Evolutionary conservation across 2,329 filamentous ascomycete genomes (phyloP), one percentile per base, ranked within the genome.

Genomic region (Beauveria brongniartii): DNA sequence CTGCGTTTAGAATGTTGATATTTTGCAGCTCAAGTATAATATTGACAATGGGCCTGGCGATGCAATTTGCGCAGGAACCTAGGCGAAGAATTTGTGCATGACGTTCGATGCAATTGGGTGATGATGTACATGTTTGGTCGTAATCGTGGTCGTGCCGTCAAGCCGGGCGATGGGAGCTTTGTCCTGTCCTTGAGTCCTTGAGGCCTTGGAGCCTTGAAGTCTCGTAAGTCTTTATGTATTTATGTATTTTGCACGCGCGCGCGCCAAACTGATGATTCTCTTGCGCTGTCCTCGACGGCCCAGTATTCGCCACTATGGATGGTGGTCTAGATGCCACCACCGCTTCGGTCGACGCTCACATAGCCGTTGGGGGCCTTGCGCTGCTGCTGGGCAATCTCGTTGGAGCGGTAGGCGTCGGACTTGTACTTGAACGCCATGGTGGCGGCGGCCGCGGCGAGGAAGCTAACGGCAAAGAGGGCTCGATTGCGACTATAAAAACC

Each of bases 291-390:
- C 14, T 37, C 5, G 12, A 5, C 10, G 34, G 34, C 12, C 16
- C 9, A 18, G 48, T 22, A 9, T 37, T 37, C 48, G 48, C 48
- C 18, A 34, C 9, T 1, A 3, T 37, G 14, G 12, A 16, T 37
- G n/a, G 7, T 16, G 47, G 47, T 37, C 8, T 63, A 79, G 46
- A 79, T 69, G 0, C 77, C 77, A 1, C 77, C 77, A 3, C 80
- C 80, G 65, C 79, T 82, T 26, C 80, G 75, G 59, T 82, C 80
- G 61, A 82, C 80, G 61, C 74, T 78, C 60, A 82, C 79, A 67
- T 81, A 79, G 55, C 76, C 72, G 63, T 75, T 75, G 26, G 72
- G 71, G 5, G 69, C 66, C 43, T 70, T 69, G 61, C 65, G 65
- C 34, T 69, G 71, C 67, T 71, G 72, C 70, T 79, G 77, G 44